These are phyloP conservation scores for Pleurotus giganteus DNA, from an alignment of 768 basidiomycete species.

Conservation along the genomic window DNA sequence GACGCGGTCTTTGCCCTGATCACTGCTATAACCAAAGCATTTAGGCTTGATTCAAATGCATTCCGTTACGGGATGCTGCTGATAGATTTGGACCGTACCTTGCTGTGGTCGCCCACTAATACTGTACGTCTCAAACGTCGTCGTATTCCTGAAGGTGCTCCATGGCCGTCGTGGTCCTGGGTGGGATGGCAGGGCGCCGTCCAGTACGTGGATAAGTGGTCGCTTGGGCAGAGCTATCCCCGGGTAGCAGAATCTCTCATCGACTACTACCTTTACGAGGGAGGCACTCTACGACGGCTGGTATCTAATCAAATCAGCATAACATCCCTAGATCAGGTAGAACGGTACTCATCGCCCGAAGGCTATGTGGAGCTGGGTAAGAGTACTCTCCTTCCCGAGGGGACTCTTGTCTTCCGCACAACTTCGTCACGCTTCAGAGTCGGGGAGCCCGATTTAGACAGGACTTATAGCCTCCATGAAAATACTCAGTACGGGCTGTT, in stretches of 20 bases:
- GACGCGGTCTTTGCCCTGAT: not conserved
- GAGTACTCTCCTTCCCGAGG: not conserved
- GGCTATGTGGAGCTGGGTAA: not conserved
- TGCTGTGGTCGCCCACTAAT: not conserved
- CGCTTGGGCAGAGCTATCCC: not conserved
- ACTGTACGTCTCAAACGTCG: not conserved
- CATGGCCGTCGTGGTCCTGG: not conserved
- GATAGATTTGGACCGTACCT: not conserved
- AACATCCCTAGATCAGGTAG: not conserved
- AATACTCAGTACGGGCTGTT: not conserved
- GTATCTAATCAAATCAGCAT: not conserved
- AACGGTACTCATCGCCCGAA: not conserved
- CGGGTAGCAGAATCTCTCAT: not conserved
- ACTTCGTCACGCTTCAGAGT: not conserved
- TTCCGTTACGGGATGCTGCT: not conserved
- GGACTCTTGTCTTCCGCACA: conserved; percentile 2
- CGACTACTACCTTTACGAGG: not conserved
- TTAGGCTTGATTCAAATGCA: not conserved
- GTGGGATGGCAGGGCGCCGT: not conserved
- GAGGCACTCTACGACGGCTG: not conserved
- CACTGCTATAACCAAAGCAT: not conserved
- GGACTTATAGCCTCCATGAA: not conserved
- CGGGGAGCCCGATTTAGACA: not conserved
- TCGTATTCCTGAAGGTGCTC: not conserved
- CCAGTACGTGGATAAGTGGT: not conserved